A percentile compares a stretch with the other conserved stretches of the same genome.
Evolutionary conservation across 148 eudicot species (phyloP).

Genomic region (Chenopodium album): DNA sequence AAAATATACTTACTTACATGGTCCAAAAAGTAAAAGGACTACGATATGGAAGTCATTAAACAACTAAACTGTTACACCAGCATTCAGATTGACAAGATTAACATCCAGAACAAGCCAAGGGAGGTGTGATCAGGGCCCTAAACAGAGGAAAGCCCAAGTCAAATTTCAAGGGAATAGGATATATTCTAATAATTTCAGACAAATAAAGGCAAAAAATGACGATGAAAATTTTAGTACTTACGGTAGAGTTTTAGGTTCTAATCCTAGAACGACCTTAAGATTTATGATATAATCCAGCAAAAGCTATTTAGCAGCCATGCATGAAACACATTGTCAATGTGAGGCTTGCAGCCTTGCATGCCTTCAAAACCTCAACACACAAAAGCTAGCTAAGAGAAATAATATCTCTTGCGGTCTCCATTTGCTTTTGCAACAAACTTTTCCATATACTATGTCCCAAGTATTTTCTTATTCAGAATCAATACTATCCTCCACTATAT

Average conservation of each 20-base stretch:
- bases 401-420: neutral
- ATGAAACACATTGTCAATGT: neutral
- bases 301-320: neutral
- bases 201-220: neutral
- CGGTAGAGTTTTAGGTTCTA: neutral
- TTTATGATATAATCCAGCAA: neutral
- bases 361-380: neutral
- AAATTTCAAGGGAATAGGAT: constrained; percentile 11
- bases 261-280: neutral
- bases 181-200: constrained; percentile 8
- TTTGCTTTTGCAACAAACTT: neutral
- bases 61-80: constrained; percentile 22
- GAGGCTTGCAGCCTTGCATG: neutral
- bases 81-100: constrained; percentile 32
- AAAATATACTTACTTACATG: constrained; percentile 28
- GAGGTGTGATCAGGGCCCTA: constrained; percentile 56
- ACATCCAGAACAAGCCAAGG: constrained; percentile 49
- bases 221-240: neutral
- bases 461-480: neutral
- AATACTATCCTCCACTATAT: neutral
- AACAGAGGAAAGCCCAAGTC: constrained; percentile 43
- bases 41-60: constrained; percentile 16
- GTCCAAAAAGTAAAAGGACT: constrained; percentile 20
- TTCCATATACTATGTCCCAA: neutral
- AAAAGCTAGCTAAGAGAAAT: neutral